Conservation (phyloP, 495 filamentous ascomycete genomes). For the Pseudevernia furfuracea region DNA sequence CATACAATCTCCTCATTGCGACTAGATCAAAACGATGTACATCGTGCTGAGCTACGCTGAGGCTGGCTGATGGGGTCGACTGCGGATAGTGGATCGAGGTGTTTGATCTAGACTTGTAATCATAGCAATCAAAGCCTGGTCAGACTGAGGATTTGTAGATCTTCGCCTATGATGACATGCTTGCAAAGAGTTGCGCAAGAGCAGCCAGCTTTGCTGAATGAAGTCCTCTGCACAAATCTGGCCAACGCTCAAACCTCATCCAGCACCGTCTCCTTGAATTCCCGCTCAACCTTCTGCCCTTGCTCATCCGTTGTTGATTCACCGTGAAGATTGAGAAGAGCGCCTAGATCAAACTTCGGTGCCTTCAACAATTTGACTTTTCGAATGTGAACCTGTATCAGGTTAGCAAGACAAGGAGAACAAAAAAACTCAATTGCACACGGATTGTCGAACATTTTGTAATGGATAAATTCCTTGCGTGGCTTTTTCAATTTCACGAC, state of each 20-base stretch:
- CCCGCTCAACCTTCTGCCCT: conserved; percentile 96
- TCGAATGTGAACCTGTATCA: conserved; percentile 86
- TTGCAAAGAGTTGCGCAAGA: conserved; percentile 5
- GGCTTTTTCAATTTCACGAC: conserved; percentile 98
- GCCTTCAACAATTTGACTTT: conserved; percentile 98
- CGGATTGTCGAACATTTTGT: conserved; percentile 69
- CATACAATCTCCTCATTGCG: neutral
- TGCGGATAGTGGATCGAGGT: neutral
- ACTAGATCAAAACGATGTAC: neutral
- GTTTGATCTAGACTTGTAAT: conserved; percentile 26
- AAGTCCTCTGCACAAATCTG: neutral
- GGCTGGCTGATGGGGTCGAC: neutral
- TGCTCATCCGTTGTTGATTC: conserved; percentile 93
- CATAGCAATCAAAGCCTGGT: conserved; percentile 39
- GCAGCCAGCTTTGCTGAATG: neutral
- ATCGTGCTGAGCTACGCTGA: neutral
- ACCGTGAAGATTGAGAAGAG: conserved; percentile 88
- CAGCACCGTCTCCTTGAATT: conserved; percentile 96
- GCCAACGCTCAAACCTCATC: conserved; percentile 68
- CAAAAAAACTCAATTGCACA: conserved; percentile 3
- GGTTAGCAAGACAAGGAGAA: conserved; percentile 30
- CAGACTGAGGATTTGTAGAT: neutral
- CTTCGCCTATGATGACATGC: conserved; percentile 8
- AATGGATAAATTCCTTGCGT: conserved; percentile 99
- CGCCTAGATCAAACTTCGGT: conserved; percentile 97